Base-by-base conservation (phyloP, 139 green algal species). In the Choricystis sp. region DNA sequence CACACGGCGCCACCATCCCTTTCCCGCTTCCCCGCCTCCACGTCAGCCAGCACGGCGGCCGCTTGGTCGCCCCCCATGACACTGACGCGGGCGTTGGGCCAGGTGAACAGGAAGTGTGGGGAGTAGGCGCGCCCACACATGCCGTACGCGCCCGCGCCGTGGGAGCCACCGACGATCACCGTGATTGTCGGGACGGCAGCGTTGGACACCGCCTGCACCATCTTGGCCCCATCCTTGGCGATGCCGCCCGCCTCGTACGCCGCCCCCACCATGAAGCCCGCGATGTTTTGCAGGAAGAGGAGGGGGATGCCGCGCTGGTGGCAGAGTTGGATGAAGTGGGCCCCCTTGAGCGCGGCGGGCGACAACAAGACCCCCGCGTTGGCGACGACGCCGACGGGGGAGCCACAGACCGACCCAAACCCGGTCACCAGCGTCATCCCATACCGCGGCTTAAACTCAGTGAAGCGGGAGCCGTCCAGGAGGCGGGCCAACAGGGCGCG, bases 201-300 rank as follows among this genome's bases (percentile, higher is more conserved):
- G 52, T 84, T 87, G 30, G 85, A 82, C 19, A 97, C 90, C 24
- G 90, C 90, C 70, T 80, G 87, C 1, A 97, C 90, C 87, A 97
- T 94, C 78, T 96, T 96, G 61, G 90, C 90, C 1, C 90, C 90
- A 31, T 92, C 83, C 73, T 97, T 97, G 26, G 90, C 90, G 29
- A 97, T 96, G 72, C 90, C 90, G 0, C 79, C 83, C 26, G 86
- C 85, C 76, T 97, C 90, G 26, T 89, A 86, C 61, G 82, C 83
- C 25, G 70, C 72, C 4, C 87, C 87, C 56, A 94, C 86, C 86
- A 91, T 93, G 77, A 94, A 94, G 48, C 84, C 84, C 2, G 69
- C 78, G 64, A 91, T 88, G 70, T 94, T 91, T 67, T 94, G 88
- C 60, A 97, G 72, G 75, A 97, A 97, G 49, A 97, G 63, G 60